Conservation (phyloP, 352 stramenopile genomes). For the Globisporangium nagaii region DNA sequence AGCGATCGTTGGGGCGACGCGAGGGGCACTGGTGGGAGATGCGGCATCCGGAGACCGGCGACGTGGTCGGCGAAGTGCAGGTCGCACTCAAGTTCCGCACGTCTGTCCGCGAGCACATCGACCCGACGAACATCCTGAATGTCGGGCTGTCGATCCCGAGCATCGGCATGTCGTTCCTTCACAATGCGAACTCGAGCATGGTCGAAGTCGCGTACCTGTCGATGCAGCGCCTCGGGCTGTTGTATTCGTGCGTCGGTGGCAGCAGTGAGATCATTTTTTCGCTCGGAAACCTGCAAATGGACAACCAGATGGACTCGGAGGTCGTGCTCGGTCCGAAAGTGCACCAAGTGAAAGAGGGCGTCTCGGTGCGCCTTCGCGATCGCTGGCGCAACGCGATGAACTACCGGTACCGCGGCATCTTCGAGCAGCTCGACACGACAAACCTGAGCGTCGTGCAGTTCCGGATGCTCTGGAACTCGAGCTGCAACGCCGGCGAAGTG, state of each 20-base stretch:
- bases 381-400: constrained; percentile 81
- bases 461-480: constrained; percentile 84
- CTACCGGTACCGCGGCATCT: constrained; percentile 79
- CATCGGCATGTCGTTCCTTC: constrained; percentile 76
- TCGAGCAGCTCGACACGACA: constrained; percentile 67
- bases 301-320: constrained; percentile 87
- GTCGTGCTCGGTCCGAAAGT: constrained; percentile 81
- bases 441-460: constrained; percentile 78
- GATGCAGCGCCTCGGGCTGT: constrained; percentile 65
- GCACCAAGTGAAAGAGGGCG: constrained; percentile 80
- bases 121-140: constrained; percentile 64
- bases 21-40: constrained; percentile 87
- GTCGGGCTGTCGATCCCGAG: constrained; percentile 77
- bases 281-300: constrained; percentile 84
- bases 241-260: constrained; percentile 74
- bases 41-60: constrained; percentile 61
- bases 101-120: constrained; percentile 41
- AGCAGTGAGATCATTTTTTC: constrained; percentile 81
- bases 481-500: constrained; percentile 70
- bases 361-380: constrained; percentile 78
- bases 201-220: constrained; percentile 87
- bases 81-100: constrained; percentile 81
- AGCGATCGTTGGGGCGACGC: constrained; percentile 56
- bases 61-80: constrained; percentile 75
- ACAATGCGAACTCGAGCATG: constrained; percentile 78